A percentile compares a stretch with the other conserved stretches of the same genome.
Evolutionary conservation across 192 early-diverging fungal species (phyloP).

Genomic region (Entomortierella parvispora): DNA sequence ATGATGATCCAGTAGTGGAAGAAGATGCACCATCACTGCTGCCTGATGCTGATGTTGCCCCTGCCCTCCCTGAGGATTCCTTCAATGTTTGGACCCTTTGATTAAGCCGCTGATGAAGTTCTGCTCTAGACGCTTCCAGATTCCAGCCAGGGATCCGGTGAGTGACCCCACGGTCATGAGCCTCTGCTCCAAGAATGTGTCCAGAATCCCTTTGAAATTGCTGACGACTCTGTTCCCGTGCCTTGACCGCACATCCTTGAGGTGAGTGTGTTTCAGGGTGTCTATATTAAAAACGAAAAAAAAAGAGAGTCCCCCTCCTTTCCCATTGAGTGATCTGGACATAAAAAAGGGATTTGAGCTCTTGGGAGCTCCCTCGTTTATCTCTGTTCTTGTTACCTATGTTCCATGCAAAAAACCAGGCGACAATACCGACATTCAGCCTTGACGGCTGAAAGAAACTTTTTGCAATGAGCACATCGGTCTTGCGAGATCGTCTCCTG

Average conservation of each 20-base stretch:
- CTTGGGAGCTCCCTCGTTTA: neutral
- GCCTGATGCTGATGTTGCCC: neutral
- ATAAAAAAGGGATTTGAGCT: no score
- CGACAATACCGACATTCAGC: slow-evolving; percentile 40
- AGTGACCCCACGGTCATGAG: slow-evolving; percentile 29
- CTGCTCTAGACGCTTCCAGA: slow-evolving; percentile 16
- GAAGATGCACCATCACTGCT: neutral
- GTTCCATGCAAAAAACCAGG: slow-evolving; percentile 45
- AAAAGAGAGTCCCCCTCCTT: no score
- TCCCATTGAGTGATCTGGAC: no score
- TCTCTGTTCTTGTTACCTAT: slow-evolving; percentile 14
- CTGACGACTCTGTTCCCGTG: slow-evolving; percentile 32
- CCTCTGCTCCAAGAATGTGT: slow-evolving; percentile 40
- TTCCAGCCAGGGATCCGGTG: slow-evolving; percentile 42
- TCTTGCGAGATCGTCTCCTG: slow-evolving; percentile 22
- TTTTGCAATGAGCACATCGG: slow-evolving; percentile 48
- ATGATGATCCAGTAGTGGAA: neutral
- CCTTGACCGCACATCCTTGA: slow-evolving; percentile 26
- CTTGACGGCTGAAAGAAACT: slow-evolving; percentile 44
- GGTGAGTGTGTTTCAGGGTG: slow-evolving; percentile 50
- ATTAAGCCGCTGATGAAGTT: slow-evolving; percentile 29
- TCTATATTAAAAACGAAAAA: neutral
- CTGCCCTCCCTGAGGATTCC: slow-evolving; percentile 19
- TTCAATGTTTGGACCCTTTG: slow-evolving; percentile 30
- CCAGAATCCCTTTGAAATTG: slow-evolving; percentile 47